Evolutionary conservation across 805 yeast species (phyloP).

Genomic region (Suhomyces faveliae): DNA sequence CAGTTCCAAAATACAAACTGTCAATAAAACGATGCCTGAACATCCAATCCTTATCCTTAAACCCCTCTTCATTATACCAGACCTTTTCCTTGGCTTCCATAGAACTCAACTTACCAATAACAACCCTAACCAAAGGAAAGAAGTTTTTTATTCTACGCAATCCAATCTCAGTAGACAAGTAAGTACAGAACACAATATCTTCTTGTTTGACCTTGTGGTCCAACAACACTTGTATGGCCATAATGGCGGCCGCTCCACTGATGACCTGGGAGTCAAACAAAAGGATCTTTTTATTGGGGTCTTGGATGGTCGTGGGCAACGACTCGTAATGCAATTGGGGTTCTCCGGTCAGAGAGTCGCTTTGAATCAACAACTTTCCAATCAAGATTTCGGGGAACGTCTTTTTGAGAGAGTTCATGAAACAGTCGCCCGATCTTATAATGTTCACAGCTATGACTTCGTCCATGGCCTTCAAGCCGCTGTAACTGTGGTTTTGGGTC

Average conservation of each 20-base stretch:
- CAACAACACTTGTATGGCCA: slow-evolving; percentile 85
- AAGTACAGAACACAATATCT: slow-evolving; percentile 67
- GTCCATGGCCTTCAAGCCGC: slow-evolving; percentile 47
- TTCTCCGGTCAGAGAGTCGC: slow-evolving; percentile 88
- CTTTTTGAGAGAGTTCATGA: slow-evolving; percentile 72
- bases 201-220: slow-evolving; percentile 71
- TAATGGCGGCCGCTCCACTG: slow-evolving; percentile 90
- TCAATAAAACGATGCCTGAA: slow-evolving; percentile 71
- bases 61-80: slow-evolving; percentile 36
- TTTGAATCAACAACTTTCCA: slow-evolving; percentile 84
- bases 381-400: slow-evolving; percentile 74
- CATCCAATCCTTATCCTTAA: slow-evolving; percentile 54
- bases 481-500: slow-evolving; percentile 17
- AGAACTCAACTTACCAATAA: slow-evolving; percentile 63
- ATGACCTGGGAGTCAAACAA: slow-evolving; percentile 85
- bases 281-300: slow-evolving; percentile 46
- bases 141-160: slow-evolving; percentile 70
- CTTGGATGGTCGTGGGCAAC: slow-evolving; percentile 49
- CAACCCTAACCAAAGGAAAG: slow-evolving; percentile 65
- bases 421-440: slow-evolving; percentile 91
- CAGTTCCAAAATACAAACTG: slow-evolving; percentile 73
- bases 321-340: slow-evolving; percentile 86
- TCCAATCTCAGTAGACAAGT: slow-evolving; percentile 78
- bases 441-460: slow-evolving; percentile 71
- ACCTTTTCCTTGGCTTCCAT: slow-evolving; percentile 22